phyloP scores from a whole-genome alignment of 768 basidiomycete genomes.

The Auriscalpium vulgare region DNA sequence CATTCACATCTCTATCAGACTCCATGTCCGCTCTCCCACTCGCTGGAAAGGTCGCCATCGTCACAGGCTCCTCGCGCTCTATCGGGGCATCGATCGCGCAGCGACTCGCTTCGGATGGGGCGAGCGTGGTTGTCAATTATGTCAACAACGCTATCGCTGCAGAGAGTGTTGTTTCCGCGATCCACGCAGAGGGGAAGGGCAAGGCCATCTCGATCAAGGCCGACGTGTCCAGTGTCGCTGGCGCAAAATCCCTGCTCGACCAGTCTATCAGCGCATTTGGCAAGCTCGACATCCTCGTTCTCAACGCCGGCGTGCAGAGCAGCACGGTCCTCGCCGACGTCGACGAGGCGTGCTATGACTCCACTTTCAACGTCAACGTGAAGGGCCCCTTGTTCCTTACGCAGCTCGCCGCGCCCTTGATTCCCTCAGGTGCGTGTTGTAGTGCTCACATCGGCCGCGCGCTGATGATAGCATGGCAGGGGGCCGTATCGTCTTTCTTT shows the following conservation, averaged over 20 bases:
- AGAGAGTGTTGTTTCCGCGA: slow-evolving; percentile 35
- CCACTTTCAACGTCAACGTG: slow-evolving; percentile 46
- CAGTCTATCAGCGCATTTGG: slow-evolving; percentile 43
- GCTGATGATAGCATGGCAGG: slow-evolving; percentile 20
- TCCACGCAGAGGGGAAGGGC: slow-evolving; percentile 34
- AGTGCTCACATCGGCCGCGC: no score
- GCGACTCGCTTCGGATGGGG: slow-evolving; percentile 47
- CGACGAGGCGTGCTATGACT: slow-evolving; percentile 45
- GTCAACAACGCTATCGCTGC: slow-evolving; percentile 33
- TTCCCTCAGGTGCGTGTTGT: slow-evolving; percentile 33
- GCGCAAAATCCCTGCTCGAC: slow-evolving; percentile 38
- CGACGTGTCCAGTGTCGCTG: slow-evolving; percentile 40
- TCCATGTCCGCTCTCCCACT: background rate
- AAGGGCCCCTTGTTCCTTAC: slow-evolving; percentile 52
- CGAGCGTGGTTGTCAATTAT: slow-evolving; percentile 52
- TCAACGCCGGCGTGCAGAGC: slow-evolving; percentile 53
- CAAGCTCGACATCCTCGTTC: slow-evolving; percentile 47
- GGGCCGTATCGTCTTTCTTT: slow-evolving; percentile 51
- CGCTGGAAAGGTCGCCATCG: slow-evolving; percentile 36
- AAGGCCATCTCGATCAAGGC: slow-evolving; percentile 46
- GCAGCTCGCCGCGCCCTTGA: slow-evolving; percentile 37
- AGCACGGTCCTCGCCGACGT: slow-evolving; percentile 39
- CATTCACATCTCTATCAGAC: no score
- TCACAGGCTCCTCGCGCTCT: slow-evolving; percentile 53
- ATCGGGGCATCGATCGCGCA: slow-evolving; percentile 51